These are phyloP conservation scores for Punica granatum DNA, from an alignment of 345 rosid genomes.

Conservation along the genomic window DNA sequence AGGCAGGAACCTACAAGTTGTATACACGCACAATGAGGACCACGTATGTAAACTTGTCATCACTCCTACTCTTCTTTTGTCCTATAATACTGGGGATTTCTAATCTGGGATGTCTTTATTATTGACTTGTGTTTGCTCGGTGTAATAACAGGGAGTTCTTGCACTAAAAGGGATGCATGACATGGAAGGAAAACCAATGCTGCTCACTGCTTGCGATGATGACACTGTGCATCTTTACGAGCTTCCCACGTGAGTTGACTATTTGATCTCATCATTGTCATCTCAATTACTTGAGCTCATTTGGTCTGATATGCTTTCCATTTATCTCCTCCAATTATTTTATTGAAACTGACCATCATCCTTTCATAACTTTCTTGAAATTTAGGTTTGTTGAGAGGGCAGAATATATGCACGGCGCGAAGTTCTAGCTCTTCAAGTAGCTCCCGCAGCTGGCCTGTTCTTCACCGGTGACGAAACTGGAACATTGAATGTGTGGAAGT, in stretches of 20 bases:
- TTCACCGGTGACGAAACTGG: slow-evolving; percentile 3
- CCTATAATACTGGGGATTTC: too few relatives aligned
- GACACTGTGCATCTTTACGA: slow-evolving; percentile 27
- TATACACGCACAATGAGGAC: background rate
- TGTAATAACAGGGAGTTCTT: slow-evolving; percentile 27
- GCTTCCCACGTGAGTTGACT: slow-evolving; percentile 41
- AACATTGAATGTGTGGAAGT: slow-evolving; percentile 1
- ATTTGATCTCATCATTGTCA: background rate
- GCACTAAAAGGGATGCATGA: slow-evolving; percentile 33
- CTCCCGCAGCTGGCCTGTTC: slow-evolving; percentile 16
- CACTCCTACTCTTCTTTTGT: too few relatives aligned
- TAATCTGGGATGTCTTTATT: too few relatives aligned
- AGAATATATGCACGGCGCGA: slow-evolving; percentile 28
- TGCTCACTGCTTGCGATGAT: slow-evolving; percentile 34
- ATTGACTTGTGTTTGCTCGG: background rate
- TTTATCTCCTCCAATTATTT: background rate
- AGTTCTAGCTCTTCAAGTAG: slow-evolving; percentile 25
- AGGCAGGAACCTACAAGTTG: slow-evolving; percentile 18
- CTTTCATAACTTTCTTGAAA: background rate
- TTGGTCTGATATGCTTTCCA: too few relatives aligned
- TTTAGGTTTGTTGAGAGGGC: slow-evolving; percentile 44
- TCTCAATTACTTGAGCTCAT: too few relatives aligned
- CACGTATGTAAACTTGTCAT: too few relatives aligned
- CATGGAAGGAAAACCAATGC: slow-evolving; percentile 32
- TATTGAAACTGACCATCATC: background rate